Conservation (phyloP, 495 filamentous ascomycete genomes). For the Hypoxylon lenormandii region DNA sequence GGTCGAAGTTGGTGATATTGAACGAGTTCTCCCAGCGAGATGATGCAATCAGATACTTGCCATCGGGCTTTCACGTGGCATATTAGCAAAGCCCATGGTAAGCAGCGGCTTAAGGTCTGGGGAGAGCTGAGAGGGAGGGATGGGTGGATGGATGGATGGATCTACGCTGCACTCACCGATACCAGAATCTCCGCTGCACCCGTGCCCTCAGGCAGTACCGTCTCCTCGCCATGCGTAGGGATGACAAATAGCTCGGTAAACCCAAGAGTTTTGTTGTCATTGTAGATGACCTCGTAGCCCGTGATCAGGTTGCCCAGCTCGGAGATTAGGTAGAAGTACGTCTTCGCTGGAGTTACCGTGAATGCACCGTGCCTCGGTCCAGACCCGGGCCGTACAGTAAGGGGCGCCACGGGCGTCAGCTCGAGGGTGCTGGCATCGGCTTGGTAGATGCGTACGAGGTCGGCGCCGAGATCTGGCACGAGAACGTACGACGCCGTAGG, state of each 20-base stretch:
- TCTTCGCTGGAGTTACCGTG: constrained; percentile 58
- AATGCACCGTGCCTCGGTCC: constrained; percentile 79
- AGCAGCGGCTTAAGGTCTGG: not conserved
- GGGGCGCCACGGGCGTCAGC: constrained; percentile 51
- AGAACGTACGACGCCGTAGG: constrained; percentile 74
- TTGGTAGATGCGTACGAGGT: constrained; percentile 73
- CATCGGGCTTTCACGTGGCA: constrained; percentile 61
- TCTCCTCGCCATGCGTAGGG: constrained; percentile 60
- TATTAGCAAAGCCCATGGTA: constrained; percentile 1
- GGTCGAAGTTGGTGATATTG: constrained; percentile 58
- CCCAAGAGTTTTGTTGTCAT: constrained; percentile 55
- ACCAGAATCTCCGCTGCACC: constrained; percentile 70
- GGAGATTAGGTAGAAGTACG: constrained; percentile 71
- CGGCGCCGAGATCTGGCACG: constrained; percentile 77
- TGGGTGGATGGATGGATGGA: too few relatives aligned
- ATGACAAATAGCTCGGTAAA: constrained; percentile 60
- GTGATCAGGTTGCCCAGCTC: constrained; percentile 72
- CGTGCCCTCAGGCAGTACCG: constrained; percentile 53
- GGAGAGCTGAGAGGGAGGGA: not conserved
- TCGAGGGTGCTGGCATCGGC: constrained; percentile 59
- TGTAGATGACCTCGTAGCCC: constrained; percentile 70
- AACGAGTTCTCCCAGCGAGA: constrained; percentile 71
- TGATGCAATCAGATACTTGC: constrained; percentile 70
- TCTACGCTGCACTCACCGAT: constrained; percentile 60
- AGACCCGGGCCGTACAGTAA: constrained; percentile 59